Percentiles rank a stretch among this genome's conserved stretches.
phyloP scores from a whole-genome alignment of 2,329 filamentous ascomycete genomes.

The Sporothrix brasiliensis region DNA sequence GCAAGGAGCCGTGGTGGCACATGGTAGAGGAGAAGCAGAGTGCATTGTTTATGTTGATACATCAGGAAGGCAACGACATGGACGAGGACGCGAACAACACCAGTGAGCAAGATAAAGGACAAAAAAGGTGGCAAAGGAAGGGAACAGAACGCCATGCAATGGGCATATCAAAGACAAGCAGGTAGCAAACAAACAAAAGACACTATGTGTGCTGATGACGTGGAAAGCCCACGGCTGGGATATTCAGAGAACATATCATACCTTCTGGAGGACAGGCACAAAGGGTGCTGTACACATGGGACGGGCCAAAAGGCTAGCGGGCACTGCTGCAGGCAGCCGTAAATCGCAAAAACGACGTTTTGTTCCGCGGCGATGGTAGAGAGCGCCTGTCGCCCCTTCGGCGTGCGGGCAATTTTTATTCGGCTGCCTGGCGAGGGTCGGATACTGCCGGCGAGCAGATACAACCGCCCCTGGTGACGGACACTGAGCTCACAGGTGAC shows the following conservation, averaged over 20 bases:
- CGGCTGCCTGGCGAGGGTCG: slow-evolving; percentile 31
- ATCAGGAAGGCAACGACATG: background rate
- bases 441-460: slow-evolving; percentile 19
- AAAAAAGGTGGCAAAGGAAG: background rate
- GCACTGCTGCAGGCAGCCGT: slow-evolving; percentile 29
- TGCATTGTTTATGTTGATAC: slow-evolving; percentile 4
- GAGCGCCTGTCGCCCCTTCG: background rate
- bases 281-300: background rate
- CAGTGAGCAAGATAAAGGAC: background rate
- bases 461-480: background rate
- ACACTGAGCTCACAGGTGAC: slow-evolving; percentile 14
- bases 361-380: slow-evolving; percentile 1
- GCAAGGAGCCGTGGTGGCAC: background rate
- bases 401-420: slow-evolving; percentile 23
- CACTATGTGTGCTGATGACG: slow-evolving; percentile 14
- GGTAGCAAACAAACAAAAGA: background rate
- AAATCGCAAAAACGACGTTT: slow-evolving; percentile 4
- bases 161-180: background rate
- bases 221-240: background rate
- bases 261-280: slow-evolving; percentile 2
- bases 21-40: slow-evolving; percentile 5
- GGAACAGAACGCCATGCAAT: background rate
- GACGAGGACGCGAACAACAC: background rate
- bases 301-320: background rate
- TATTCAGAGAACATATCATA: slow-evolving; percentile 15